Evolutionary conservation across 208 protist genomes (phyloP).

Genomic region (Novymonas esmeraldas): DNA sequence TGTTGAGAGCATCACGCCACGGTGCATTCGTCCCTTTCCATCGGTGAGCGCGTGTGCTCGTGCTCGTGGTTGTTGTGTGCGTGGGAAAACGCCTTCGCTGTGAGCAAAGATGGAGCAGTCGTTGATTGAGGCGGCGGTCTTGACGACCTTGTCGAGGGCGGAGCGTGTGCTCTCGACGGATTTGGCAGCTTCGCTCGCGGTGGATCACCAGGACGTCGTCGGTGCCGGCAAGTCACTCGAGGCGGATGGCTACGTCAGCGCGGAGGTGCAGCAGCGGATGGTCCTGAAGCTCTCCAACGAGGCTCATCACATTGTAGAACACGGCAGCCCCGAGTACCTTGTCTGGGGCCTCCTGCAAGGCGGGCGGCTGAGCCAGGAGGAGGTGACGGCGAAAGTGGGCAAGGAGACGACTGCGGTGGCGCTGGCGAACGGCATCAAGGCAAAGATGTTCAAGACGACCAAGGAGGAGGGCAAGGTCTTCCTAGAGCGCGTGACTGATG

Average conservation of each 20-base stretch:
- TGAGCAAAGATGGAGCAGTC: slow-evolving; percentile 30
- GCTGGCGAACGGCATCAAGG: slow-evolving; percentile 93
- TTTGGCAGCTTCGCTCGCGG: slow-evolving; percentile 48
- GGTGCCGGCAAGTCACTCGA: slow-evolving; percentile 92
- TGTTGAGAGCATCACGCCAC: no score
- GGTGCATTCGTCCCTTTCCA: no score
- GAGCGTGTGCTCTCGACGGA: slow-evolving; percentile 57
- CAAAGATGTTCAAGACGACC: slow-evolving; percentile 89
- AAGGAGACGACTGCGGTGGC: slow-evolving; percentile 73
- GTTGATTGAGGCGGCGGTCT: slow-evolving; percentile 41
- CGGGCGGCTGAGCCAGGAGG: slow-evolving; percentile 48
- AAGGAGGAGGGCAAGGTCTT: slow-evolving; percentile 73
- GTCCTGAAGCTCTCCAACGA: slow-evolving; percentile 81
- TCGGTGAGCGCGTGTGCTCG: no score
- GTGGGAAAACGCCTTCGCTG: no score
- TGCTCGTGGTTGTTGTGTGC: neutral
- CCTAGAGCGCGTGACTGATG: slow-evolving; percentile 47
- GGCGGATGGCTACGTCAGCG: slow-evolving; percentile 76
- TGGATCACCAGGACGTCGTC: slow-evolving; percentile 91
- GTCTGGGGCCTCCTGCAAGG: slow-evolving; percentile 62
- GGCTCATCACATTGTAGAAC: slow-evolving; percentile 72
- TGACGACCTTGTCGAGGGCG: slow-evolving; percentile 39
- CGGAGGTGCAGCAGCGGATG: slow-evolving; percentile 54
- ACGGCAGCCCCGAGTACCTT: slow-evolving; percentile 92
- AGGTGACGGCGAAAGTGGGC: slow-evolving; percentile 56